These are phyloP conservation scores for Entomortierella parvispora DNA, from an alignment of 192 early-diverging fungal genomes.

Conservation along the genomic window DNA sequence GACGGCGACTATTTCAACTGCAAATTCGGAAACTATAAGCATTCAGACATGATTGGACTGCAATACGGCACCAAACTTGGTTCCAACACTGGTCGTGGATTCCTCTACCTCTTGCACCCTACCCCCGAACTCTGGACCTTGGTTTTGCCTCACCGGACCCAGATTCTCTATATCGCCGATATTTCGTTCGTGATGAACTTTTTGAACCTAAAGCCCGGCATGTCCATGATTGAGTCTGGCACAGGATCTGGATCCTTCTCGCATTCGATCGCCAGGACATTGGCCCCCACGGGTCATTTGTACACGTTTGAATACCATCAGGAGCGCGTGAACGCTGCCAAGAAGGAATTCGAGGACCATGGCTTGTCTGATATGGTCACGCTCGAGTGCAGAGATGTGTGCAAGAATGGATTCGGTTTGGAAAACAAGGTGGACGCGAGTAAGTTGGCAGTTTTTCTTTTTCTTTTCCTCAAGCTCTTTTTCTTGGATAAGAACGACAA, in stretches of 20 bases:
- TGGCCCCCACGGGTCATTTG: slow-evolving; percentile 89
- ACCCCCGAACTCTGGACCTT: slow-evolving; percentile 97
- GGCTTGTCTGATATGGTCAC: slow-evolving; percentile 75
- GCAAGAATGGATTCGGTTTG: slow-evolving; percentile 86
- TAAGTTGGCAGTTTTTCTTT: slow-evolving; percentile 39
- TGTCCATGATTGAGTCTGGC: slow-evolving; percentile 87
- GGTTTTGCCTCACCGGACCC: slow-evolving; percentile 92
- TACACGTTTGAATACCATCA: slow-evolving; percentile 96
- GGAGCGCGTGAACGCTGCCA: slow-evolving; percentile 72
- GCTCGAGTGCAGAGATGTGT: slow-evolving; percentile 87
- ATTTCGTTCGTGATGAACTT: slow-evolving; percentile 89
- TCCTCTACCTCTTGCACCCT: slow-evolving; percentile 87
- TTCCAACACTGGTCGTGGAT: slow-evolving; percentile 74
- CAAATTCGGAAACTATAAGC: slow-evolving; percentile 82
- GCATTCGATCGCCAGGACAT: slow-evolving; percentile 89
- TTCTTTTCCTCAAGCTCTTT: not conserved
- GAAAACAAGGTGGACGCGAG: slow-evolving; percentile 77
- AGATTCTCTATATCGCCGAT: slow-evolving; percentile 95
- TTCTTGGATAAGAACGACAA: too few species aligned
- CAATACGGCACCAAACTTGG: slow-evolving; percentile 83
- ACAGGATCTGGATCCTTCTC: slow-evolving; percentile 99
- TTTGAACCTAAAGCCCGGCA: slow-evolving; percentile 88
- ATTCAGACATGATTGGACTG: slow-evolving; percentile 88
- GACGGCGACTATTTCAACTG: slow-evolving; percentile 75
- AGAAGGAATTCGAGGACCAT: slow-evolving; percentile 85